These are phyloP conservation scores for Penicillium ucsense DNA, from an alignment of 495 filamentous ascomycete species.

Conservation along the genomic window DNA sequence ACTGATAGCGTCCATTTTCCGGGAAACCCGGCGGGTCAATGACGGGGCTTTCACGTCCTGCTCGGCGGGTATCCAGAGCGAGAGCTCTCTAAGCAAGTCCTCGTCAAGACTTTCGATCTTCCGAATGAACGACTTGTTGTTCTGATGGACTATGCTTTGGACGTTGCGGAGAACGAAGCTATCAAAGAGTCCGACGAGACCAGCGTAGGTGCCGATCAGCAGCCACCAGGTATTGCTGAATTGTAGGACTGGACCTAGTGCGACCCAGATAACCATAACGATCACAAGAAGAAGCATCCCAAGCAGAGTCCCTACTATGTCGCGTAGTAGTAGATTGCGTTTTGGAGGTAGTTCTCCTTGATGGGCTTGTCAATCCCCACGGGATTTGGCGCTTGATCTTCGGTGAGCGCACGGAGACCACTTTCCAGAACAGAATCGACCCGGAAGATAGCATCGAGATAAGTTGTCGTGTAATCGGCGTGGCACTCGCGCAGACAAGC, in stretches of 20 bases:
- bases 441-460: slow-evolving; percentile 21
- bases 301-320: slow-evolving; percentile 24
- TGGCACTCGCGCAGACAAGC: slow-evolving; percentile 30
- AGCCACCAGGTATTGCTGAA: slow-evolving; percentile 32
- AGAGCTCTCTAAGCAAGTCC: slow-evolving; percentile 11
- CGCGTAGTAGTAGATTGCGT: slow-evolving; percentile 26
- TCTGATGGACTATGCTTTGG: slow-evolving; percentile 17
- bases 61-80: neutral
- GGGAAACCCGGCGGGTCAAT: slow-evolving; percentile 13
- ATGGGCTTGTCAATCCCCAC: slow-evolving; percentile 14
- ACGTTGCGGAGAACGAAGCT: slow-evolving; percentile 31
- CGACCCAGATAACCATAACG: slow-evolving; percentile 21
- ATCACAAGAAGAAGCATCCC: slow-evolving; percentile 20
- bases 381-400: slow-evolving; percentile 11
- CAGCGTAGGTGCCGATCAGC: slow-evolving; percentile 33
- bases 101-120: slow-evolving; percentile 10
- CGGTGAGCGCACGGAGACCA: slow-evolving; percentile 20
- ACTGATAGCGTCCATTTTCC: slow-evolving; percentile 14
- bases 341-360: slow-evolving; percentile 14
- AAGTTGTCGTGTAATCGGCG: slow-evolving; percentile 17
- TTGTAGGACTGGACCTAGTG: slow-evolving; percentile 17
- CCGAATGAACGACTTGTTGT: slow-evolving; percentile 18
- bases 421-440: slow-evolving; percentile 25
- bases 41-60: neutral
- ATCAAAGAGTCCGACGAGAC: slow-evolving; percentile 29